phyloP scores from a whole-genome alignment of 768 basidiomycete species.

The Boletellus sp. region DNA sequence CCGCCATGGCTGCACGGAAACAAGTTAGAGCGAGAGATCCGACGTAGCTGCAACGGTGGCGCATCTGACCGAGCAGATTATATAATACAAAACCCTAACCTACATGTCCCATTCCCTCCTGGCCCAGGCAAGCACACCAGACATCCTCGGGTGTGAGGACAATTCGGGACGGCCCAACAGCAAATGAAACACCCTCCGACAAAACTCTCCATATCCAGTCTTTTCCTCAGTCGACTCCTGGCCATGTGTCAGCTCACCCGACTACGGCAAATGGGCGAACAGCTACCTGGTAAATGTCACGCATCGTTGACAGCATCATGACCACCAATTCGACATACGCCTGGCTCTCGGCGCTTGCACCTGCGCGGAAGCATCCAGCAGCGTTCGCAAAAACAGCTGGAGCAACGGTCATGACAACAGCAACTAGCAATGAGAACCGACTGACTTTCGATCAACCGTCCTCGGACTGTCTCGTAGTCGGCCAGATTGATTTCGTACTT shows the following conservation, averaged over 20 bases:
- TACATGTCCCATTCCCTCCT: constrained; percentile 10
- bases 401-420: constrained; percentile 7
- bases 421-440: constrained; percentile 6
- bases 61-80: constrained; percentile 13
- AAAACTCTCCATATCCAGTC: constrained; percentile 35
- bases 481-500: constrained; percentile 30
- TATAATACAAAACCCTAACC: constrained; percentile 30
- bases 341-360: constrained; percentile 35
- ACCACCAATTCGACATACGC: constrained; percentile 40
- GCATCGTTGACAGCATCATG: constrained; percentile 50
- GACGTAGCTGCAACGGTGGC: not conserved
- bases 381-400: constrained; percentile 48
- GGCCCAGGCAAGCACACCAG: constrained; percentile 32
- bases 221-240: constrained; percentile 17
- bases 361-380: constrained; percentile 33
- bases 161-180: constrained; percentile 32
- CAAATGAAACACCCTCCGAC: constrained; percentile 28
- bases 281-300: constrained; percentile 43
- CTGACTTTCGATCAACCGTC: constrained; percentile 39
- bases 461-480: constrained; percentile 34
- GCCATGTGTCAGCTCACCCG: constrained; percentile 3
- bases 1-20: constrained; percentile 44
- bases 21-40: constrained; percentile 13
- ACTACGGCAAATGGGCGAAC: not conserved
- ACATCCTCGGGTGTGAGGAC: constrained; percentile 31